phyloP scores from a whole-genome alignment of 1,284 basidiomycete genomes.

The Peniophora sp. region DNA sequence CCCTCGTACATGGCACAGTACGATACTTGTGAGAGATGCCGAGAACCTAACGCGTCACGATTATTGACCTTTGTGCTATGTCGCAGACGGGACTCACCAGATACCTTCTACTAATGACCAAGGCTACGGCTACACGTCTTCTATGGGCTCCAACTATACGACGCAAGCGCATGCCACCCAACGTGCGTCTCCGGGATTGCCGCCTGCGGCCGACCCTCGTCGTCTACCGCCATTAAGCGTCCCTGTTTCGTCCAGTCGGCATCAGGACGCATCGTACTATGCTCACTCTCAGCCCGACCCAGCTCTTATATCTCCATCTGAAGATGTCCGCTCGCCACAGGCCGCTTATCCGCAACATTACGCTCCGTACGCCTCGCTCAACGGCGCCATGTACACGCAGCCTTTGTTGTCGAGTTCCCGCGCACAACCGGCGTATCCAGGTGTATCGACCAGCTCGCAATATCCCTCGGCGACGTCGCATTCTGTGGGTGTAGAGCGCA shows the following conservation, averaged over 20 bases:
- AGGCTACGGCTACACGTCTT: background rate
- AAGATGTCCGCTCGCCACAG: conserved; percentile 46
- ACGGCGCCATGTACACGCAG: conserved; percentile 2
- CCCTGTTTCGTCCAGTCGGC: conserved; percentile 30
- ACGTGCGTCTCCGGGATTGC: conserved; percentile 38
- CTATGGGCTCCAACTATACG: background rate
- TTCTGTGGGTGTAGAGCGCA: conserved; percentile 23
- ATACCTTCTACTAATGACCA: background rate
- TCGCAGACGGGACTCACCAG: background rate
- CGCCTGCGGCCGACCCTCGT: conserved; percentile 36
- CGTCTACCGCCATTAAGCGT: conserved; percentile 41
- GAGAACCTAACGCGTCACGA: too few species aligned
- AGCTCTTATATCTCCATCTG: conserved; percentile 4
- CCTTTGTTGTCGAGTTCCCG: conserved; percentile 3
- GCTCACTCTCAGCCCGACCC: conserved; percentile 17
- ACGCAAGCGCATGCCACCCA: conserved; percentile 21
- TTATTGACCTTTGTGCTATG: too few species aligned
- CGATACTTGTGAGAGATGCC: background rate
- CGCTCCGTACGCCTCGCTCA: conserved; percentile 3
- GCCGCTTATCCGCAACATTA: conserved; percentile 33
- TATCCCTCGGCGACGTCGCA: conserved; percentile 21
- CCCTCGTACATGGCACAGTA: background rate
- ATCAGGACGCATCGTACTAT: conserved; percentile 32
- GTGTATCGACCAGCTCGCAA: conserved; percentile 30
- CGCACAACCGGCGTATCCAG: conserved; percentile 10